These are phyloP conservation scores for Blastobotrys niveus DNA, from an alignment of 1,139 yeast genomes.

Conservation along the genomic window DNA sequence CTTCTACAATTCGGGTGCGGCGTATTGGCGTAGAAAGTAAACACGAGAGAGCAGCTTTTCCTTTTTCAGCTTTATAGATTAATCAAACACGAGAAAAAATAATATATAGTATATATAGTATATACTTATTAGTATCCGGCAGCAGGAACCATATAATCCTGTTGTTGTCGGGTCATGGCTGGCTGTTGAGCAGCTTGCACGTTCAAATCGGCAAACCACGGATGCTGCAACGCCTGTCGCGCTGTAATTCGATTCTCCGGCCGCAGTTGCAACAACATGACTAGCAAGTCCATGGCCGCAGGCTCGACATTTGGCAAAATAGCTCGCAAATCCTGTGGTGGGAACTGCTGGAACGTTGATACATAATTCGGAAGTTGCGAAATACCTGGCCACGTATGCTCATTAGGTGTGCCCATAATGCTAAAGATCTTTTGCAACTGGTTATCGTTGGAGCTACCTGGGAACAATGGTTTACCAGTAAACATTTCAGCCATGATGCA, in stretches of 20 bases:
- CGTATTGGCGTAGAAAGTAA: no score
- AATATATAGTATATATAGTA: no score
- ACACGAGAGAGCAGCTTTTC: no score
- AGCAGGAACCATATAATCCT: conserved; percentile 2
- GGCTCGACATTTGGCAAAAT: conserved; percentile 74
- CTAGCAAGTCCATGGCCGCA: conserved; percentile 71
- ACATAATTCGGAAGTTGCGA: conserved; percentile 80
- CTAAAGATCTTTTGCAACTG: conserved; percentile 84
- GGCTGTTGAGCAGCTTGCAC: conserved; percentile 4
- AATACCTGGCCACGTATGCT: conserved; percentile 93
- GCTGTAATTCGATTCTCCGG: conserved; percentile 92
- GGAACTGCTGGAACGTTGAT: conserved; percentile 68
- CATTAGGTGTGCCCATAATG: conserved; percentile 94
- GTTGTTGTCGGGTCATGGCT: not conserved
- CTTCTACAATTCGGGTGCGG: no score
- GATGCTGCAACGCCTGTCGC: conserved; percentile 86
- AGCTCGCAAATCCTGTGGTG: conserved; percentile 77
- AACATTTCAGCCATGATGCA: conserved; percentile 98
- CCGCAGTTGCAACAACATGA: conserved; percentile 76
- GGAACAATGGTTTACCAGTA: conserved; percentile 94
- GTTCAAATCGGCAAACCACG: conserved; percentile 83
- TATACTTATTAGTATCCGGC: not conserved
- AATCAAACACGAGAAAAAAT: no score
- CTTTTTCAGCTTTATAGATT: no score
- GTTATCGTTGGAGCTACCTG: conserved; percentile 95